Evolutionary conservation across 768 basidiomycete species (phyloP), one percentile per base, ranked within the genome.

Genomic region (Agrocybe praecox): DNA sequence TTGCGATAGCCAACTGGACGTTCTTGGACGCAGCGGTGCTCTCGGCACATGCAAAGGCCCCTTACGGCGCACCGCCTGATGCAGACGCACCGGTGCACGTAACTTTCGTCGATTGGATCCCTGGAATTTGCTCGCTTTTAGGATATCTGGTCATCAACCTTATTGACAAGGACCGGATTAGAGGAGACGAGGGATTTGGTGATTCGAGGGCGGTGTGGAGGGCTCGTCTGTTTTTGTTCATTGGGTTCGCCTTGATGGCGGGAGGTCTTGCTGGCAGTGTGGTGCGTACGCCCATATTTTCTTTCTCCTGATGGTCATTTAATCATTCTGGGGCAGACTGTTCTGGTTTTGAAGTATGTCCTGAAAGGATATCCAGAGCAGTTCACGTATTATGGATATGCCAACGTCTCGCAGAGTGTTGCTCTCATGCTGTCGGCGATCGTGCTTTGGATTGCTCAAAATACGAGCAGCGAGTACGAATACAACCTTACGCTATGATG

Each of bases 181-280:
- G 83, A 14, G 89, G 89, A 0, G 89, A 93, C 9, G 92, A 89
- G 55, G 84, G 84, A 0, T 92, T 88, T 65, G 90, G 91, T 2
- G 91, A 94, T 65, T 79, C 92, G 0, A 77, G 86, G 1, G 90
- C 93, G 2, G 94, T 97, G 15, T 97, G 94, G 94, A 80, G 92
- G 60, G 96, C 96, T 6, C 77, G 96, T 26, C 73, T 97, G 61
- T 86, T 96, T 67, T 71, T 98, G 59, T 99, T 99, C 72, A 82
- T 98, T 57, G 96, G 96, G 1, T 97, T 99, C 66, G 95, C 96
- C 0, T 71, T 98, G 46, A 95, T 99, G 94, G 97, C 97, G 2
- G 96, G 97, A 8, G 97, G 97, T 0, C 69, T 98, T 45, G 97
- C 96, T n/a, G 97, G 96, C 49, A 96, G 94, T 67, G 85, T 97